Percentiles rank a stretch among this genome's conserved stretches.
Conservation (phyloP, 306 rosid genomes). For the Quillaja saponaria region DNA sequence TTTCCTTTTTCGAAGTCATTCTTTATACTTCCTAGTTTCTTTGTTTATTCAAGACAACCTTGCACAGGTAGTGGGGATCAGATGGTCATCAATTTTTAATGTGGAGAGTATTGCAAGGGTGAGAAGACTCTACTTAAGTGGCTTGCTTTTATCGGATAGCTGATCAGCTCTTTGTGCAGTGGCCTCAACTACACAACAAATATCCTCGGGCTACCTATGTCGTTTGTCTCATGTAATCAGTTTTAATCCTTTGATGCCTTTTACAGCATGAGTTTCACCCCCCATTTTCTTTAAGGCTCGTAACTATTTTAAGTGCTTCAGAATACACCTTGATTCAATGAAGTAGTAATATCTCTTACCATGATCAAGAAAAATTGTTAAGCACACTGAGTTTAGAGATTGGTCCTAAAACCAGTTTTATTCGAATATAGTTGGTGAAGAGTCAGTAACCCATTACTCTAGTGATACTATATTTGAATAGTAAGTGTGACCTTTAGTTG, state of each 20-base stretch:
- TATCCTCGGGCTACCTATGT: slow-evolving; percentile 80
- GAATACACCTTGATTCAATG: not conserved
- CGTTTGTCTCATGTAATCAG: slow-evolving; percentile 85
- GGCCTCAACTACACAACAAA: slow-evolving; percentile 74
- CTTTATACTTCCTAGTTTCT: slow-evolving; percentile 2
- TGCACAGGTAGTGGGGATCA: slow-evolving; percentile 64
- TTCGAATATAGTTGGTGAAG: no score
- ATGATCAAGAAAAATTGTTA: not conserved
- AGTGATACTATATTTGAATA: no score
- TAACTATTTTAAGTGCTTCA: no score
- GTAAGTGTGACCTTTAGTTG: no score
- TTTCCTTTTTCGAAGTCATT: not conserved
- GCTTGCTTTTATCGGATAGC: slow-evolving; percentile 74
- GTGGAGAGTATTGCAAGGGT: slow-evolving; percentile 98
- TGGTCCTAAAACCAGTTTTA: no score
- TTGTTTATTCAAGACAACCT: slow-evolving; percentile 20
- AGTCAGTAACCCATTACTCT: no score
- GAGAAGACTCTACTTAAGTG: slow-evolving; percentile 83
- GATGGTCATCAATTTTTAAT: slow-evolving; percentile 87
- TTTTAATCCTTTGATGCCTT: slow-evolving; percentile 10
- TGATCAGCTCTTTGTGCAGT: slow-evolving; percentile 89
- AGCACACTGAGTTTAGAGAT: no score
- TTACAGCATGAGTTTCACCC: not conserved
- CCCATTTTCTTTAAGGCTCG: no score
- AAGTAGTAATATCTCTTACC: not conserved